Percentiles rank a stretch among this genome's conserved stretches.
Conservation (phyloP, 495 filamentous ascomycete genomes). For the Neurospora sp. region DNA sequence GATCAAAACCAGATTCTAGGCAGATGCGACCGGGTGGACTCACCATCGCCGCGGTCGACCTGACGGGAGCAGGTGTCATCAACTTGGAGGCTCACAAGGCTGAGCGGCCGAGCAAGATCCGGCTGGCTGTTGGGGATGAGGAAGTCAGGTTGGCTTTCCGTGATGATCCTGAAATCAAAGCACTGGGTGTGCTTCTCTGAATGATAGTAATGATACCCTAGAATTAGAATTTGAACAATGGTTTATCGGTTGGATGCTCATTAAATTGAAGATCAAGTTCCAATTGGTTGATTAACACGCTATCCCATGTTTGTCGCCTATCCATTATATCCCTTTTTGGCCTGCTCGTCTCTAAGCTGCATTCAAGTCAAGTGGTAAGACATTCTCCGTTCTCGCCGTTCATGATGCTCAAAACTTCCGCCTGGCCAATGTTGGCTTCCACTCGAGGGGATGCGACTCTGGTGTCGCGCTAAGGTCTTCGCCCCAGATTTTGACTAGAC, state of each 20-base stretch:
- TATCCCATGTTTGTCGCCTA: background rate
- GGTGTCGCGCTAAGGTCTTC: constrained; percentile 81
- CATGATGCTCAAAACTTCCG: constrained; percentile 22
- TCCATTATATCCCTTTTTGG: background rate
- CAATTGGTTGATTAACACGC: background rate
- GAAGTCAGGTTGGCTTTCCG: constrained; percentile 79
- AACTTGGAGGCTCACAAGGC: constrained; percentile 68
- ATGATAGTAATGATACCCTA: background rate
- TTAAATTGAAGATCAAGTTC: too few species aligned
- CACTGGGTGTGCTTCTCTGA: constrained; percentile 45
- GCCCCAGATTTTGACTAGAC: constrained; percentile 84
- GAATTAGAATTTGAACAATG: too few species aligned
- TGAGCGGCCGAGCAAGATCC: constrained; percentile 76
- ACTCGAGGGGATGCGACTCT: constrained; percentile 84
- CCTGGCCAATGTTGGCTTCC: constrained; percentile 71
- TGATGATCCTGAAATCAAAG: constrained; percentile 79
- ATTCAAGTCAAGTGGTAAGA: too few species aligned
- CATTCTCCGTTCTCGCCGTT: background rate
- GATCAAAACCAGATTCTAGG: constrained; percentile 4
- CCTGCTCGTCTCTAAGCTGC: background rate
- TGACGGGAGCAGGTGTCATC: constrained; percentile 80
- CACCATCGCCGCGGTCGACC: constrained; percentile 61
- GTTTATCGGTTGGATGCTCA: too few species aligned
- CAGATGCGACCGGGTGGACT: constrained; percentile 50
- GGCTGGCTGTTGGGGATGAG: constrained; percentile 77